phyloP scores from a whole-genome alignment of 345 rosid species.

The Xanthoceras sorbifolium region DNA sequence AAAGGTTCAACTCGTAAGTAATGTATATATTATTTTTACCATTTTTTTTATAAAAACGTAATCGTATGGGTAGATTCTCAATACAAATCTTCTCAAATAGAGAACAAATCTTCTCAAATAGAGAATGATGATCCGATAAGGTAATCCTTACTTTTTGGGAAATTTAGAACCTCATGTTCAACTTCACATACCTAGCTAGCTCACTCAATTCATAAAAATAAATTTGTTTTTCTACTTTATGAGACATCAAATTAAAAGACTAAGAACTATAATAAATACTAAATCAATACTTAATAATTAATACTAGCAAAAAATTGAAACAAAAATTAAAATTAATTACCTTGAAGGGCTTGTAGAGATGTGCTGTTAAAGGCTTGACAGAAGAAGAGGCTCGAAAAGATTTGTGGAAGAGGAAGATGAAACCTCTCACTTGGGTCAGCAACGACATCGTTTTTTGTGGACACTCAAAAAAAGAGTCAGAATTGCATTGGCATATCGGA shows the following conservation, averaged over 20 bases:
- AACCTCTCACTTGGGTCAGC: not conserved
- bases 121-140: too few species aligned
- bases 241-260: not conserved
- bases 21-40: too few species aligned
- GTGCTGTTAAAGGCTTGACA: not conserved
- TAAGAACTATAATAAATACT: not conserved
- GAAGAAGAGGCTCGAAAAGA: not conserved
- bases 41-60: too few species aligned
- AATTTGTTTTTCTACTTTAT: too few species aligned
- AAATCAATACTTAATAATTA: not conserved
- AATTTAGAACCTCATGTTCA: not conserved
- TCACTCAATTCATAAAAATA: too few species aligned
- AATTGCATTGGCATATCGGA: not conserved
- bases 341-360: constrained; percentile 13
- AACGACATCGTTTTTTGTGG: not conserved
- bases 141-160: not conserved
- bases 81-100: too few species aligned
- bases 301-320: not conserved
- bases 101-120: too few species aligned
- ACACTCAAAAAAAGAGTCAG: not conserved
- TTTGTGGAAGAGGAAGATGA: constrained; percentile 10
- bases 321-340: not conserved
- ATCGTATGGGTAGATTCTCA: too few species aligned
- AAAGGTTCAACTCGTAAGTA: too few species aligned
- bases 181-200: not conserved